Evolutionary conservation across 306 rosid genomes (phyloP), one percentile per base, ranked within the genome.

Genomic region (Acacia acuminata): DNA sequence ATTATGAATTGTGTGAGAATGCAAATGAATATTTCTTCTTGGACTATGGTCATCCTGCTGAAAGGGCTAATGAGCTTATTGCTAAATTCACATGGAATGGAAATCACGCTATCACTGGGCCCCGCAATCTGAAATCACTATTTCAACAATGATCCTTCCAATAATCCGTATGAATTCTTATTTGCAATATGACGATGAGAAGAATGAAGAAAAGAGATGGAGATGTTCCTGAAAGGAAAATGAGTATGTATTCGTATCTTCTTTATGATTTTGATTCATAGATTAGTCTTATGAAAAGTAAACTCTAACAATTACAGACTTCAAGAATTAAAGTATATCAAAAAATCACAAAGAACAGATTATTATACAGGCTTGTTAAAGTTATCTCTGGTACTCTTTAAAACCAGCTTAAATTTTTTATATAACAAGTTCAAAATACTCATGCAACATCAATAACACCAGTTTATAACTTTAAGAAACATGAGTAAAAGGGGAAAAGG

Each of bases 31-130:
- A n/a, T n/a, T n/a, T n/a, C n/a, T n/a, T n/a, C n/a, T n/a, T n/a
- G n/a, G n/a, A n/a, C n/a, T n/a, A n/a, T n/a, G 24, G 22, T 76
- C 94, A 88, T 85, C 79, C 83, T 1, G 64, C 86, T 4, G 85
- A 90, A 4, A 83, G 44, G 60, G 90, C 64, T 24, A 67, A 83
- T 71, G 45, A 85, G 50, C 78, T 60, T 73, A 16, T 84, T 5
- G 68, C 90, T 17, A 9, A 81, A 25, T 58, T 78, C 17, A 22
- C 74, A 38, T 83, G 94, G 84, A 63, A 60, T 73, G 84, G 79
- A 60, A 81, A 34, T 61, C 48, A 17, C 2, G 12, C 6, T 42
- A 5, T 44, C 12, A 20, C 40, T 16, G 40, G 38, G 44, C 84
- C 84, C 25, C 36, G 60, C 50, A 73, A 81, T 81, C 64, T 79